Conservation (phyloP, 495 filamentous ascomycete genomes). For the Aspergillus sclerotiicarbonarius region DNA sequence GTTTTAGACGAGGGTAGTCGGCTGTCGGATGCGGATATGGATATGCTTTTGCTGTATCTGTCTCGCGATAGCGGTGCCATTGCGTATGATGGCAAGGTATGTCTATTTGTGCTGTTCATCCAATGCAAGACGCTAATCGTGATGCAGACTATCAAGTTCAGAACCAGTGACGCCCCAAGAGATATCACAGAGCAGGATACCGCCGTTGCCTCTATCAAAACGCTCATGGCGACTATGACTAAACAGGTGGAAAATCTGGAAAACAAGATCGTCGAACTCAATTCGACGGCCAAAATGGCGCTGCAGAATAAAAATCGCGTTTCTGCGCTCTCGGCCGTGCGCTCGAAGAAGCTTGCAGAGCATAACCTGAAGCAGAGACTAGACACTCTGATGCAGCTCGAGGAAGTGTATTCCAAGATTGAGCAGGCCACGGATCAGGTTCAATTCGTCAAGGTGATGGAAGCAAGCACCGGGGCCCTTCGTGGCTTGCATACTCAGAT, state of each 20-base stretch:
- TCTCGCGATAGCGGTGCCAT: conserved; percentile 64
- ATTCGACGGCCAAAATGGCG: conserved; percentile 60
- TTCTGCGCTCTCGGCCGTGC: conserved; percentile 72
- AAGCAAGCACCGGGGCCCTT: conserved; percentile 68
- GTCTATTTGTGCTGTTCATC: conserved; percentile 3
- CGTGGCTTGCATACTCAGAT: conserved; percentile 69
- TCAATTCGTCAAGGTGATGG: conserved; percentile 76
- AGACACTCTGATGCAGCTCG: conserved; percentile 72
- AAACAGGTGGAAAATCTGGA: conserved; percentile 63
- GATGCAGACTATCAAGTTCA: conserved; percentile 74
- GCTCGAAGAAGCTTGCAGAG: conserved; percentile 77
- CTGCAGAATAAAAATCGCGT: conserved; percentile 68
- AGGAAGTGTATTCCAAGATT: conserved; percentile 75
- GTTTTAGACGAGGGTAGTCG: conserved; percentile 49
- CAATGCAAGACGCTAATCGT: conserved; percentile 21
- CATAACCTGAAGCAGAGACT: conserved; percentile 64
- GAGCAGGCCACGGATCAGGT: conserved; percentile 83
- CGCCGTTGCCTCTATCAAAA: conserved; percentile 75
- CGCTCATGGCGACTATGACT: conserved; percentile 59
- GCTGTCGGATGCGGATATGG: conserved; percentile 64
- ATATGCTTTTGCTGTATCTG: conserved; percentile 69
- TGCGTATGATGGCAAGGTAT: conserved; percentile 62
- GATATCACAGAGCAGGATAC: conserved; percentile 71
- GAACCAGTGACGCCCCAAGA: conserved; percentile 39
- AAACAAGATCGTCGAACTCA: conserved; percentile 47